These are phyloP conservation scores for Sordariomycetes sp. DNA, from an alignment of 2,329 filamentous ascomycete species.

Conservation along the genomic window DNA sequence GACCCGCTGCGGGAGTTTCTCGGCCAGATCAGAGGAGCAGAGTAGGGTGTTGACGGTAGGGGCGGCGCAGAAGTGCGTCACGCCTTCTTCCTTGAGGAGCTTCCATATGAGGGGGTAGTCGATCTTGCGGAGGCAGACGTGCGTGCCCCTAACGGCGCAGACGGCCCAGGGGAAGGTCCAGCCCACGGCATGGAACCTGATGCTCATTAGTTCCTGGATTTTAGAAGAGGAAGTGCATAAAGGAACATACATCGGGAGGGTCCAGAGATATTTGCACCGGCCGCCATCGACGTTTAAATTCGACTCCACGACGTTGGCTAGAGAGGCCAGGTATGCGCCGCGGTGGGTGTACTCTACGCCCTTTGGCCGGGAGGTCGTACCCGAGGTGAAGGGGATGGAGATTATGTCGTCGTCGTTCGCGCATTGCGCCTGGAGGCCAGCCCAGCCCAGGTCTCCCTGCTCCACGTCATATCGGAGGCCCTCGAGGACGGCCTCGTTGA, in stretches of 20 bases:
- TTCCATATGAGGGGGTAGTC: conserved; percentile 91
- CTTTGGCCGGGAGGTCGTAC: conserved; percentile 84
- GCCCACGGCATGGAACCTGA: conserved; percentile 51
- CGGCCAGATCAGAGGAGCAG: conserved; percentile 67
- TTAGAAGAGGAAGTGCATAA: background rate
- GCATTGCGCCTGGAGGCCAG: conserved; percentile 55
- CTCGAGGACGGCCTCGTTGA: conserved; percentile 71
- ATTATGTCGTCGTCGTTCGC: conserved; percentile 68
- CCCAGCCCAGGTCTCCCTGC: conserved; percentile 62
- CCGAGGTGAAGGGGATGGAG: conserved; percentile 85
- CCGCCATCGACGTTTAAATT: conserved; percentile 60
- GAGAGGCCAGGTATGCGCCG: conserved; percentile 69
- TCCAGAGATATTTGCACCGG: conserved; percentile 79
- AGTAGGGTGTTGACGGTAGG: conserved; percentile 93
- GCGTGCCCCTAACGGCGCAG: conserved; percentile 86
- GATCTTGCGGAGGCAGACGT: conserved; percentile 88
- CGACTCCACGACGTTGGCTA: conserved; percentile 82
- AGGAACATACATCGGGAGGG: conserved; percentile 65
- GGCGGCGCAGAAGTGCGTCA: conserved; percentile 93
- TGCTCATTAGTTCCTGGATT: background rate
- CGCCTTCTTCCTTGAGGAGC: conserved; percentile 68
- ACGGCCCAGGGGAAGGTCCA: conserved; percentile 91
- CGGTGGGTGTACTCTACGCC: conserved; percentile 88
- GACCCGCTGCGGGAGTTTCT: conserved; percentile 54
- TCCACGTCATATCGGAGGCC: conserved; percentile 59